Percentiles rank a stretch among this genome's conserved stretches.
Conservation (phyloP, 352 stramenopile genomes). For the Pythium diclinum region DNA sequence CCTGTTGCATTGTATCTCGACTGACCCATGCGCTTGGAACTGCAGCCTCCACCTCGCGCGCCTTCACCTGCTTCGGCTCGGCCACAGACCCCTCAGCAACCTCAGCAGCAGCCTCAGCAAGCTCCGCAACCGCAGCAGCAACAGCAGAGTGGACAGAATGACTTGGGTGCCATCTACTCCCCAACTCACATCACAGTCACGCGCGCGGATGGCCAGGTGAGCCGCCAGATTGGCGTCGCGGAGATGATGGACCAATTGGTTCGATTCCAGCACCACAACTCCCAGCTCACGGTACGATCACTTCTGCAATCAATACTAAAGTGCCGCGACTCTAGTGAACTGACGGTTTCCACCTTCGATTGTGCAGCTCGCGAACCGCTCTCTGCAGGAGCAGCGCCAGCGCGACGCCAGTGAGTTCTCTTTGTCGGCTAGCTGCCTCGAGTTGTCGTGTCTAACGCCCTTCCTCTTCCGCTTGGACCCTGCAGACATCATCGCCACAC, state of each 20-base stretch:
- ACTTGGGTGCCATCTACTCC: conserved; percentile 56
- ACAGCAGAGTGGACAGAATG: conserved; percentile 11
- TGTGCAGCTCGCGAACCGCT: conserved; percentile 56
- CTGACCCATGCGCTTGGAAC: background rate
- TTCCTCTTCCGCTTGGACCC: background rate
- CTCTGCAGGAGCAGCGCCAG: conserved; percentile 67
- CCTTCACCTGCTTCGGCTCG: background rate
- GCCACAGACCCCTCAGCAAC: background rate
- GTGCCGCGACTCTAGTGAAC: background rate
- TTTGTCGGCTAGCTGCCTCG: background rate
- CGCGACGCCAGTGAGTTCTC: conserved; percentile 43
- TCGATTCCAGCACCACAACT: conserved; percentile 65
- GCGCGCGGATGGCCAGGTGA: conserved; percentile 63
- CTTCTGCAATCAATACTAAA: background rate
- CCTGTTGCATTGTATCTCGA: background rate
- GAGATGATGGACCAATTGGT: conserved; percentile 82
- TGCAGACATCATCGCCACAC: conserved; percentile 54
- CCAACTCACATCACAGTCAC: conserved; percentile 74
- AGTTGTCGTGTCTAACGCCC: background rate
- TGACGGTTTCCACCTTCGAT: background rate
- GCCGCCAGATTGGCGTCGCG: conserved; percentile 63
- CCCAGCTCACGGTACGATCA: conserved; percentile 56
- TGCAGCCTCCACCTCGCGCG: background rate
- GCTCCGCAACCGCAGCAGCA: background rate
- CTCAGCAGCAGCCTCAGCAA: background rate